phyloP scores from a whole-genome alignment of 495 filamentous ascomycete species.

The Penicillium taxi region DNA sequence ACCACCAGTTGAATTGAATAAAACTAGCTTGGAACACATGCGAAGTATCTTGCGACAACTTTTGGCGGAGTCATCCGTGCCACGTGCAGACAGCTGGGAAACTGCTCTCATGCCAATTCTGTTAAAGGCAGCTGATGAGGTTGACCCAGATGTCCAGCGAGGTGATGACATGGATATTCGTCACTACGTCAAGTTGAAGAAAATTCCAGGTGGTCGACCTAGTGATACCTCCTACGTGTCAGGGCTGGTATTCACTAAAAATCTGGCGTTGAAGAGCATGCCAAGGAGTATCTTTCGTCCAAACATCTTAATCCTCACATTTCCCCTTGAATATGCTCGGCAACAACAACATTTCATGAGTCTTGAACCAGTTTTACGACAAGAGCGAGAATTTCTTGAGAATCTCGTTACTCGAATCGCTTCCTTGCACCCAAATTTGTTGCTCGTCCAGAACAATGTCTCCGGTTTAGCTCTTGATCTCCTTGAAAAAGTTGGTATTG shows the following conservation, averaged over 20 bases:
- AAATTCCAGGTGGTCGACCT: constrained; percentile 81
- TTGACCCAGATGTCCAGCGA: constrained; percentile 80
- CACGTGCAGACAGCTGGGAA: constrained; percentile 73
- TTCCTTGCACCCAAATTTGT: constrained; percentile 70
- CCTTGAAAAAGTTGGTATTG: constrained; percentile 77
- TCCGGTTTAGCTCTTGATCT: constrained; percentile 84
- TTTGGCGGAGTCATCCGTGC: constrained; percentile 65
- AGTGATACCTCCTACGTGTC: constrained; percentile 91
- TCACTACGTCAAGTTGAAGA: constrained; percentile 98
- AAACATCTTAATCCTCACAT: constrained; percentile 85
- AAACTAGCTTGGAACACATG: constrained; percentile 81
- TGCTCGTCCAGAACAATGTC: constrained; percentile 85
- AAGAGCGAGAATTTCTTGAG: constrained; percentile 89
- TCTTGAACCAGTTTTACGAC: constrained; percentile 89
- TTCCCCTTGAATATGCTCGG: constrained; percentile 91
- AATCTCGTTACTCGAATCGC: constrained; percentile 91
- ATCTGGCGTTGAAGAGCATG: constrained; percentile 94
- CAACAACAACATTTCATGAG: constrained; percentile 98
- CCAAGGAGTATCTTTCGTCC: constrained; percentile 74
- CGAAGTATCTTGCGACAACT: constrained; percentile 76
- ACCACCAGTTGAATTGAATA: constrained; percentile 73
- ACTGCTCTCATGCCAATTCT: constrained; percentile 86
- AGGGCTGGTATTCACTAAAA: constrained; percentile 94
- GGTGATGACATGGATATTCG: constrained; percentile 96
- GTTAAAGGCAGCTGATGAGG: constrained; percentile 84